These are phyloP conservation scores for Cicer cuneatum DNA, from an alignment of 306 rosid genomes.

Conservation along the genomic window DNA sequence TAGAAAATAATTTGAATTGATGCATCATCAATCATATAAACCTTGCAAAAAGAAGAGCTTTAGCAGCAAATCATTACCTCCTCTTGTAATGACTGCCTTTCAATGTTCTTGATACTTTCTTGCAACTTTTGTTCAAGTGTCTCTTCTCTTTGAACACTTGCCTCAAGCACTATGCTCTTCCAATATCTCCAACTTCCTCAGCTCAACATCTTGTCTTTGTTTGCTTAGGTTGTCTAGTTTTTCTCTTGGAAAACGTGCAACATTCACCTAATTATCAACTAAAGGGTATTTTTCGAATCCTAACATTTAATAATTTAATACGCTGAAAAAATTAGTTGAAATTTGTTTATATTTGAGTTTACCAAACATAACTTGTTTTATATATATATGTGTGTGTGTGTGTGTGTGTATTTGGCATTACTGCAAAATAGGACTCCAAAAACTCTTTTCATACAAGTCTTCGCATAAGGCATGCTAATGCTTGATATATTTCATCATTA, in stretches of 20 bases:
- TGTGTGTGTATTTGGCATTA: no score
- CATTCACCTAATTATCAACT: constrained; percentile 74
- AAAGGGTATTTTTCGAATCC: no score
- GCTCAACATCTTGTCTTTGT: constrained; percentile 81
- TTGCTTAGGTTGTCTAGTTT: constrained; percentile 80
- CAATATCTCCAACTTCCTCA: constrained; percentile 80
- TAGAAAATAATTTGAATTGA: not conserved
- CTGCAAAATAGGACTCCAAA: not conserved
- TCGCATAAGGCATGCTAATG: not conserved
- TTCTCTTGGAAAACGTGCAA: constrained; percentile 74
- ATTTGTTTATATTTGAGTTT: no score
- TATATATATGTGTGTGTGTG: no score
- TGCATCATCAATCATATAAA: constrained; percentile 35
- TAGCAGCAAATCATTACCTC: constrained; percentile 65
- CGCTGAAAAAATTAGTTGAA: no score
- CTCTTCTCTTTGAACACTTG: constrained; percentile 79
- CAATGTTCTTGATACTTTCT: constrained; percentile 71
- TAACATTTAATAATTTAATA: no score
- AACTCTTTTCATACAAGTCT: constrained; percentile 24
- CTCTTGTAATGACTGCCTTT: constrained; percentile 83
- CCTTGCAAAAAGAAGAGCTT: constrained; percentile 46
- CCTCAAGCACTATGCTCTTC: constrained; percentile 80
- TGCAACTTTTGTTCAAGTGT: constrained; percentile 64
- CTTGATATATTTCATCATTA: not conserved
- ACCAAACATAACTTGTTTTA: no score